These are phyloP conservation scores for Stephanodiscus minutulus DNA, from an alignment of 108 stramenopile species.

Conservation along the genomic window DNA sequence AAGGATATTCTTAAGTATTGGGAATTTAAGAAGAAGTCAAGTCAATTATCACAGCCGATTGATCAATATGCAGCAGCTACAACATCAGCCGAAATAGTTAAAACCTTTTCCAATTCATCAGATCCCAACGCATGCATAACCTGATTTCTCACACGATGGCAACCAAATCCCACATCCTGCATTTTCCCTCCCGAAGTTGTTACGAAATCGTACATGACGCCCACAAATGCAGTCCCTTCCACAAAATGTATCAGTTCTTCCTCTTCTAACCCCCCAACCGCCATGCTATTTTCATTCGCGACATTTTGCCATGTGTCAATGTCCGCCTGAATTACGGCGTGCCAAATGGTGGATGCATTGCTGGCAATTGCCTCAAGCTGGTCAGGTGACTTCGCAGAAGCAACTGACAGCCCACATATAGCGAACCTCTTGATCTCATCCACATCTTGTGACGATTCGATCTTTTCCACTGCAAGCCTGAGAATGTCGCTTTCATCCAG, in stretches of 20 bases:
- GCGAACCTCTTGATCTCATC: slow-evolving; percentile 27
- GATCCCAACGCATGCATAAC: slow-evolving; percentile 27
- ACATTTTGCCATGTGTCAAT: slow-evolving; percentile 34
- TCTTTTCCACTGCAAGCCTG: slow-evolving; percentile 23
- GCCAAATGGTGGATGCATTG: slow-evolving; percentile 30
- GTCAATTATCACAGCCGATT: not conserved
- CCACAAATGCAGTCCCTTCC: slow-evolving; percentile 25
- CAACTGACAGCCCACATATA: slow-evolving; percentile 28
- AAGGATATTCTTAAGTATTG: no score
- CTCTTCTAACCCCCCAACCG: slow-evolving; percentile 27
- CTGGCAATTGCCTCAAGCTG: slow-evolving; percentile 21
- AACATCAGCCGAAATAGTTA: slow-evolving; percentile 20
- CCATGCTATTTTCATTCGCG: slow-evolving; percentile 19
- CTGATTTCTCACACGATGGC: slow-evolving; percentile 16
- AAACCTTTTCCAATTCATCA: slow-evolving; percentile 25
- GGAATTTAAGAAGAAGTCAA: not conserved
- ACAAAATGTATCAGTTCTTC: slow-evolving; percentile 10
- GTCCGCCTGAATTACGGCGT: slow-evolving; percentile 26
- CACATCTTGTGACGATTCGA: slow-evolving; percentile 18
- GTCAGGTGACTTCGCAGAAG: slow-evolving; percentile 15
- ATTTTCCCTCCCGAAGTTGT: slow-evolving; percentile 4
- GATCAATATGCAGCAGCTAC: not conserved
- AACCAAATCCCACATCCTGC: slow-evolving; percentile 28
- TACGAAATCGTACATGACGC: slow-evolving; percentile 15
- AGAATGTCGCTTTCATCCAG: slow-evolving; percentile 31